Conservation (phyloP, 2,329 filamentous ascomycete genomes). For the Tolypocladium amazonense region DNA sequence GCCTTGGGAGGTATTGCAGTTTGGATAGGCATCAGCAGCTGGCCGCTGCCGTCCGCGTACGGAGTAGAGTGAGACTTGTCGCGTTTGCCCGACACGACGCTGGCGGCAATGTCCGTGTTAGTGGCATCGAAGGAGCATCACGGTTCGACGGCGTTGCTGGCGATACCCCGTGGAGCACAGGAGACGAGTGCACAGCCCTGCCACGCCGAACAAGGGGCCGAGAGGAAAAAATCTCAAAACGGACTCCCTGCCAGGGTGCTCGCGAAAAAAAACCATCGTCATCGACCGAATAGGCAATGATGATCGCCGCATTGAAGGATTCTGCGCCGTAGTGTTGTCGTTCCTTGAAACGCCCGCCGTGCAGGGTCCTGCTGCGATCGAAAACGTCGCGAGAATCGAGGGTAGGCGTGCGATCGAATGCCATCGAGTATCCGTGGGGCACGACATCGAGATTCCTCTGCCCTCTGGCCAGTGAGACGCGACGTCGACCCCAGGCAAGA, state of each 20-base stretch:
- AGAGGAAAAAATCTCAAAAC: neutral
- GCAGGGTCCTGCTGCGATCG: neutral
- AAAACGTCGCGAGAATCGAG: neutral
- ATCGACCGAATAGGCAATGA: neutral
- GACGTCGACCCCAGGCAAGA: neutral
- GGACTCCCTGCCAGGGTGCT: neutral
- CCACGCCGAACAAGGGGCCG: neutral
- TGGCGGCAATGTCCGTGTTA: neutral
- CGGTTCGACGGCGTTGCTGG: neutral
- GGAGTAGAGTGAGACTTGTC: neutral
- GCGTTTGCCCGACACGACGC: neutral
- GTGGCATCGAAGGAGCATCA: neutral
- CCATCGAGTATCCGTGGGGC: neutral
- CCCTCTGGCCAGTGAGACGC: neutral
- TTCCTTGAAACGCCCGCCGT: neutral
- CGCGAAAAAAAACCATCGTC: neutral
- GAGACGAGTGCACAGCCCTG: neutral
- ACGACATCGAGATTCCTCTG: neutral
- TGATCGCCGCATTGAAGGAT: neutral
- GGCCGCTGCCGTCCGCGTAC: neutral
- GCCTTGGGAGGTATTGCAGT: too few relatives aligned
- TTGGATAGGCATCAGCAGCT: neutral
- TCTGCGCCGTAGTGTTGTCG: neutral
- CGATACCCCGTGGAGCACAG: neutral
- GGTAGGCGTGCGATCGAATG: neutral